Conservation (phyloP, 306 rosid genomes). For the Sesbania bispinosa region DNA sequence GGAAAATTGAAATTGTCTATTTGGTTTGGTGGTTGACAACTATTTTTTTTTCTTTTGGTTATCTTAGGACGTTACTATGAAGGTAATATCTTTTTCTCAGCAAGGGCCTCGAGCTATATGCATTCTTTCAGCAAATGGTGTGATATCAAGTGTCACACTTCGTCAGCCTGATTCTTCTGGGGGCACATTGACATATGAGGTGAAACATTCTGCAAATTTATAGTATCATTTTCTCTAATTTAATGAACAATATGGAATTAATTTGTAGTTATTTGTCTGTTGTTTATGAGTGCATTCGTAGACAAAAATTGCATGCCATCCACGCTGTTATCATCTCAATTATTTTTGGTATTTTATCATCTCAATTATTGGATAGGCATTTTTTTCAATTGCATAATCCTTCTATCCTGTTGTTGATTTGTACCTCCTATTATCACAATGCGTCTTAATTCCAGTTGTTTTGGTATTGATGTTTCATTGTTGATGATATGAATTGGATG, state of each 20-base stretch:
- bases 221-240: slow-evolving; percentile 3
- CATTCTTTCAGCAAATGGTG: too few relatives aligned
- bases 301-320: background rate
- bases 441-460: too few relatives aligned
- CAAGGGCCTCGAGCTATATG: too few relatives aligned
- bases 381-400: background rate
- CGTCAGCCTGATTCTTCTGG: too few relatives aligned
- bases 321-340: too few relatives aligned
- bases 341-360: too few relatives aligned
- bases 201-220: slow-evolving; percentile 11
- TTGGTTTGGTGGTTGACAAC: background rate
- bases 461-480: too few relatives aligned
- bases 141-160: too few relatives aligned
- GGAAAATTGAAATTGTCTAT: slow-evolving; percentile 5
- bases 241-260: slow-evolving; percentile 4
- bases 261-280: background rate
- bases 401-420: background rate
- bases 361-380: slow-evolving; percentile 2
- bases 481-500: too few relatives aligned
- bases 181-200: slow-evolving; percentile 93
- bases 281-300: background rate
- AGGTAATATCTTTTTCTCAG: slow-evolving; percentile 95
- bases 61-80: slow-evolving; percentile 86
- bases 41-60: slow-evolving; percentile 24
- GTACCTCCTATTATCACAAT: too few relatives aligned